Evolutionary conservation across 225 moss, liverwort and hornwort species (phyloP), one percentile per base, ranked within the genome.

Genomic region (Takakia lepidozioides): DNA sequence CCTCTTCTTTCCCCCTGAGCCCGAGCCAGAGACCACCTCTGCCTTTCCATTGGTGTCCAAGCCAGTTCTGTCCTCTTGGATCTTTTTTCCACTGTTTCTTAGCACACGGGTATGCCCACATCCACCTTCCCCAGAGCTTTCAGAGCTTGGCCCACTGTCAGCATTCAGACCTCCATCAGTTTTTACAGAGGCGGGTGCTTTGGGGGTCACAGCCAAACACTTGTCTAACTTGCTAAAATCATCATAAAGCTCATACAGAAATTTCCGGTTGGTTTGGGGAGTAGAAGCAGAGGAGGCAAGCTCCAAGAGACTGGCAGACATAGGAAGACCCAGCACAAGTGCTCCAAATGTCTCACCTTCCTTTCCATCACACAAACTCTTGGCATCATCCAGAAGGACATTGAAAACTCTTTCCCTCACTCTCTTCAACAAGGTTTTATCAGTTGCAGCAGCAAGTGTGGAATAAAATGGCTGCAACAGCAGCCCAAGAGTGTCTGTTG

Each of bases 151-250:
- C 59, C 69, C 69, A 13, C 48, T 42, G 32, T 72, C 61, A 30
- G 17, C 43, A 37, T 35, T 55, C 29, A 34, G 25, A 51, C 28
- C 60, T 49, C 56, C 48, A 34, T 60, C 64, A 19, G 50, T 46
- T 53, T 57, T 52, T 43, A 64, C 29, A 54, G 62, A 27, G 44
- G 48, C 62, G 17, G 62, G 47, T 61, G 63, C 60, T 49, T 73
- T 70, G 60, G 58, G 70, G 49, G 83, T 50, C 41, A 66, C 57
- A 50, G 74, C 71, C 32, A 93, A 62, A 30, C 78, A 52, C 63
- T 84, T 88, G 35, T 75, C 80, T 55, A 89, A 58, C 66, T 81
- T 89, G 68, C 62, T 59, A 60, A 76, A 98, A 32, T 87, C 91
- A 22, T 74, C 78, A 61, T 81, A 73, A 23, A 91, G 75, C 29